Base-by-base conservation (phyloP, 306 rosid species). In the Cucurbita ficifolia region DNA sequence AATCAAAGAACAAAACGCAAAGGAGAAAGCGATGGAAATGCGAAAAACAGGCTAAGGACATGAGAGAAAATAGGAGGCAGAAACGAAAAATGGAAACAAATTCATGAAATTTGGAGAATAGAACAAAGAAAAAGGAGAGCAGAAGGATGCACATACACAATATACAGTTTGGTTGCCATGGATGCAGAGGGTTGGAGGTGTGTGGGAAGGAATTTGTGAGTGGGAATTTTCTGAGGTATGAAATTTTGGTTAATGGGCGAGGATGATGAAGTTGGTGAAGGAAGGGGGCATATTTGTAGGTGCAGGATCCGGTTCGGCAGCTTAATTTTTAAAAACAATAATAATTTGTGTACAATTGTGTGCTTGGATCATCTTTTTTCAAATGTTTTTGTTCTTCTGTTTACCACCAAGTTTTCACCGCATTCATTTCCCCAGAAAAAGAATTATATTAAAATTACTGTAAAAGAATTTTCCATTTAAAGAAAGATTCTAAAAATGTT, bases 91-190 rank as follows among this genome's bases (percentile, higher is more conserved):
- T 10, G 2, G 14, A 68, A 82, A 79, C 1, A 60, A 67, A 79
- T 54, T 5, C 18, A 39, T 17, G 64, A 68, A 76, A 72, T 82
- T 83, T 76, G 80, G 36, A 53, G 63, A 49, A 16, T 24, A 7
- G 0, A 8, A 4, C 1, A 8, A 13, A 10, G n/a, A 19, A 10
- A 52, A 18, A 36, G 19, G 8, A 10, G 67, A 43, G 55, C 10
- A 60, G 49, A 49, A n/a, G 29, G 74, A 58, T 42, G 73, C 88
- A 61, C 94, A 61, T 90, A 93, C 98, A 93, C 98, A 78, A 93
- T 88, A 75, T 90, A 87, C 70, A 93, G 83, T 83, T 90, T 93
- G 88, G 90, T 88, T 7, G 94, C 97, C 98, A 93, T 93, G 76
- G 85, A 74, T 76, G 81, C 72, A 74, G 78, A 78, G 67, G 3